Evolutionary conservation across 1,284 basidiomycete genomes (phyloP).

Genomic region (Cryptococcus floricola): DNA sequence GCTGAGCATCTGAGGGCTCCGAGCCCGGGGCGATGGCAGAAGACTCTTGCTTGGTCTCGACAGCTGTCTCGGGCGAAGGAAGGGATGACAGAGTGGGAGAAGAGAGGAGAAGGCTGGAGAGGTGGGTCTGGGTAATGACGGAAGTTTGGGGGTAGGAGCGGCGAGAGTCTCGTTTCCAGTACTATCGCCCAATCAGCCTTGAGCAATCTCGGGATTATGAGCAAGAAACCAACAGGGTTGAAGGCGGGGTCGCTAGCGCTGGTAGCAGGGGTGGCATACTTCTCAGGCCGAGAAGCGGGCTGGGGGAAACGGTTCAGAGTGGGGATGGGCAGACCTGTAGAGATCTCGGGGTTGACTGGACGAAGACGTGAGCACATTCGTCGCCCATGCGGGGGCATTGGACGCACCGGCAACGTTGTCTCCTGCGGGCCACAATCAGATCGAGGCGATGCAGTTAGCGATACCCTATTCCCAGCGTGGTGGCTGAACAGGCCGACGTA

Average conservation of each 20-base stretch:
- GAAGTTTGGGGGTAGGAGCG: constrained; percentile 84
- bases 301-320: constrained; percentile 73
- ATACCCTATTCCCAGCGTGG: no score
- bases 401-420: constrained; percentile 74
- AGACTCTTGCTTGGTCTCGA: constrained; percentile 16
- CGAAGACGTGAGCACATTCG: neutral
- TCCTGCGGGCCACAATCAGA: constrained; percentile 52
- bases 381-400: neutral
- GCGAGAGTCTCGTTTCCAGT: constrained; percentile 89
- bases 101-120: constrained; percentile 76
- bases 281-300: constrained; percentile 80
- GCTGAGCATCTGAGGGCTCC: constrained; percentile 59
- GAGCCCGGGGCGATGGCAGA: constrained; percentile 23
- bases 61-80: constrained; percentile 59
- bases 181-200: constrained; percentile 47
- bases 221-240: constrained; percentile 18
- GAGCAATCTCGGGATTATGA: neutral
- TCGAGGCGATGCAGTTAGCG: neutral
- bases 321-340: constrained; percentile 79
- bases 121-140: constrained; percentile 72
- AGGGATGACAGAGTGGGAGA: constrained; percentile 69
- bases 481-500: constrained; percentile 50
- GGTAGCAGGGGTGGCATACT: constrained; percentile 78
- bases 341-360: constrained; percentile 79
- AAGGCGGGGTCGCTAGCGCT: constrained; percentile 60